These are phyloP conservation scores for Epithemia pelagica DNA, from an alignment of 108 stramenopile genomes.

Conservation along the genomic window DNA sequence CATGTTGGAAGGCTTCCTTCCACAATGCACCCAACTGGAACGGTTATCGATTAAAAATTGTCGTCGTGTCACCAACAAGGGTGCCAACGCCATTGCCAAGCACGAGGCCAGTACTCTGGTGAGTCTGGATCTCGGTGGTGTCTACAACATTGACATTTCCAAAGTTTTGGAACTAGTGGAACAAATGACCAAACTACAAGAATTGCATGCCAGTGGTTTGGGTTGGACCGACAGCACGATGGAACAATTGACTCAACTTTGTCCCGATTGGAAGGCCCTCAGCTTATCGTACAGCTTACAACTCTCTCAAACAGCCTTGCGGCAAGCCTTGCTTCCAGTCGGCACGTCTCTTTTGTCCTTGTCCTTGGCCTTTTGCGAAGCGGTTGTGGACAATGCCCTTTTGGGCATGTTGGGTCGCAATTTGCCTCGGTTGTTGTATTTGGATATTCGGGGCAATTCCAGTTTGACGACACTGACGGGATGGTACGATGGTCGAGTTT, in stretches of 20 bases:
- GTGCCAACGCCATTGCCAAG: conserved; percentile 20
- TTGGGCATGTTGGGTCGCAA: conserved; percentile 56
- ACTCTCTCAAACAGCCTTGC: conserved; percentile 43
- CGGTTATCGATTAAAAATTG: conserved; percentile 72
- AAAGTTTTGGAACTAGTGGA: conserved; percentile 14
- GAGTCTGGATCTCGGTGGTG: conserved; percentile 63
- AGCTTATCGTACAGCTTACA: conserved; percentile 55
- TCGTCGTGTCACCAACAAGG: conserved; percentile 51
- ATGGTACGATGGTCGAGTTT: conserved; percentile 73
- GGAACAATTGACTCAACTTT: conserved; percentile 27
- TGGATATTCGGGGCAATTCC: conserved; percentile 74
- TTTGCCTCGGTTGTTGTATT: conserved; percentile 36
- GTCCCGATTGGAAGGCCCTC: conserved; percentile 41
- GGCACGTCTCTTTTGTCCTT: conserved; percentile 33
- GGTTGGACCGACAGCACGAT: conserved; percentile 64
- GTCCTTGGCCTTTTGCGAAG: conserved; percentile 67
- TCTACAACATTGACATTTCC: conserved; percentile 52
- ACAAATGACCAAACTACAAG: conserved; percentile 22
- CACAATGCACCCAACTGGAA: conserved; percentile 33
- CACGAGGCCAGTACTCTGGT: conserved; percentile 23
- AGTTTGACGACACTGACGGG: conserved; percentile 50
- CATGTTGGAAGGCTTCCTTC: conserved; percentile 22
- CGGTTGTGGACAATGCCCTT: conserved; percentile 57
- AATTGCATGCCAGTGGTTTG: conserved; percentile 67
- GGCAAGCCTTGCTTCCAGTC: conserved; percentile 25